A percentile compares a stretch with the other conserved stretches of the same genome.
Conservation (phyloP, 2,329 filamentous ascomycete species). For the Colletotrichum gigasporum region DNA sequence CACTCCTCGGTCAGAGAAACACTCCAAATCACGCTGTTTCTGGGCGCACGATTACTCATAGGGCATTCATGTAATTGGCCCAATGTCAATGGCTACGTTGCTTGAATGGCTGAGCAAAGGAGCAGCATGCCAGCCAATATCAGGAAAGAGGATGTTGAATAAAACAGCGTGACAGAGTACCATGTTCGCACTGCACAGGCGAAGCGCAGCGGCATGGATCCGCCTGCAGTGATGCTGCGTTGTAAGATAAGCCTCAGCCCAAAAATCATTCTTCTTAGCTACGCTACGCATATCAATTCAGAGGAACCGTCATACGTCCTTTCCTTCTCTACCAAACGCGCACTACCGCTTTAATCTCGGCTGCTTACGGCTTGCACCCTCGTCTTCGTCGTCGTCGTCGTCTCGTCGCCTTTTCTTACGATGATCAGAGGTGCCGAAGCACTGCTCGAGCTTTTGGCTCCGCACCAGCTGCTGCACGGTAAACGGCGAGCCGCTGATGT, state of each 20-base stretch:
- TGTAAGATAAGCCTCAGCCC: no score
- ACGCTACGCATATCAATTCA: neutral
- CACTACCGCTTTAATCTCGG: neutral
- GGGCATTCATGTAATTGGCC: neutral
- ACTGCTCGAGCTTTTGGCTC: constrained; percentile 1
- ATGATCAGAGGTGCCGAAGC: neutral
- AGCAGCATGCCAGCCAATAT: neutral
- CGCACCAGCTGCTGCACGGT: neutral
- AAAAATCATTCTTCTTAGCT: neutral
- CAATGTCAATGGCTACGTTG: neutral
- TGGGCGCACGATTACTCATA: neutral
- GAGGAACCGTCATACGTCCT: neutral
- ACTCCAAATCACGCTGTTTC: neutral
- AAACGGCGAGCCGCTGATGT: neutral
- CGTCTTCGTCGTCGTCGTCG: neutral
- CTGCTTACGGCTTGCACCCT: neutral
- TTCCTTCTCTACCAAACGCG: neutral
- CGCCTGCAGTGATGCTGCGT: neutral
- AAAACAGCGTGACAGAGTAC: no score
- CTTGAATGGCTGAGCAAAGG: no score
- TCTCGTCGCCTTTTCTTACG: neutral
- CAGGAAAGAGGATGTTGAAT: neutral
- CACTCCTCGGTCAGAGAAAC: neutral
- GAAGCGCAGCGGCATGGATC: neutral
- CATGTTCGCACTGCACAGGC: no score